These are phyloP conservation scores for Cephalotrichum gorgonifer DNA, from an alignment of 2,329 filamentous ascomycete genomes.

Conservation along the genomic window DNA sequence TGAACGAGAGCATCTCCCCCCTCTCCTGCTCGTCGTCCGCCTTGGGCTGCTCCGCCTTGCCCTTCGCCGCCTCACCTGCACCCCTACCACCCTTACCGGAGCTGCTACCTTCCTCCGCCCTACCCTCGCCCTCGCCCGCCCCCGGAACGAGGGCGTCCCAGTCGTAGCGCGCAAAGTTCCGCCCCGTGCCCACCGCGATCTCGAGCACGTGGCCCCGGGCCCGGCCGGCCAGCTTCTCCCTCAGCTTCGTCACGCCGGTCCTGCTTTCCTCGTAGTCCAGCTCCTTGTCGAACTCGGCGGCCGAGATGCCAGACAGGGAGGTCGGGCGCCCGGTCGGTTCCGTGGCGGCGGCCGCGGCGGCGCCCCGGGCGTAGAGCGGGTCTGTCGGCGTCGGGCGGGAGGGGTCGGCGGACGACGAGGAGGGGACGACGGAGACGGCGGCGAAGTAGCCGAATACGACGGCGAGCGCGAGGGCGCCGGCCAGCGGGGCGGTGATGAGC, in stretches of 20 bases:
- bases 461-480: slow-evolving; percentile 34
- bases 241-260: slow-evolving; percentile 43
- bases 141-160: slow-evolving; percentile 32
- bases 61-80: not conserved
- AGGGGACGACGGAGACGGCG: slow-evolving; percentile 25
- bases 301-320: slow-evolving; percentile 33
- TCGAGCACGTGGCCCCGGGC: slow-evolving; percentile 50
- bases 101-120: too few species aligned
- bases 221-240: slow-evolving; percentile 33
- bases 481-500: slow-evolving; percentile 20
- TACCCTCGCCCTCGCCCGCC: slow-evolving; percentile 2
- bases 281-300: slow-evolving; percentile 46
- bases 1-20: slow-evolving; percentile 39
- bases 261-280: slow-evolving; percentile 47
- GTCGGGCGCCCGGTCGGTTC: slow-evolving; percentile 37
- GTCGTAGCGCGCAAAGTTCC: slow-evolving; percentile 49
- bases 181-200: slow-evolving; percentile 51
- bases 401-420: slow-evolving; percentile 21
- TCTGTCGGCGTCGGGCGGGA: slow-evolving; percentile 14
- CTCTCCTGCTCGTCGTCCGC: slow-evolving; percentile 8
- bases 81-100: too few species aligned
- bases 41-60: not conserved
- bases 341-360: slow-evolving; percentile 6
- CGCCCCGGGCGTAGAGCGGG: slow-evolving; percentile 12
- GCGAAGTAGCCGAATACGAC: slow-evolving; percentile 37